These are phyloP conservation scores for Dicorynia guianensis DNA, from an alignment of 306 rosid species.

Conservation along the genomic window DNA sequence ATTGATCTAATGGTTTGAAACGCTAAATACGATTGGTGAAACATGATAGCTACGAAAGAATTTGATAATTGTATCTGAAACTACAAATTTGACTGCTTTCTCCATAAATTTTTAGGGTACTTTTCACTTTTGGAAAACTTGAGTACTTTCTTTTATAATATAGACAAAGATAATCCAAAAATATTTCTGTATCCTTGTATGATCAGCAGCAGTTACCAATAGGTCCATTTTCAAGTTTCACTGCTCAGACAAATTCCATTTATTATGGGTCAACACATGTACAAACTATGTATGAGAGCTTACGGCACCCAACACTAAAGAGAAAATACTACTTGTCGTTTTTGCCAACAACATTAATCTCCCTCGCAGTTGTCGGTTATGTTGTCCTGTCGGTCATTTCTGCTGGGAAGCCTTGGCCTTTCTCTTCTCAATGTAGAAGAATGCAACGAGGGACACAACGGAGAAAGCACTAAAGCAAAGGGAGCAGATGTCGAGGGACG, in stretches of 20 bases:
- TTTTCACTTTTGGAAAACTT: not conserved
- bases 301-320: constrained; percentile 9
- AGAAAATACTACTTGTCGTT: not conserved
- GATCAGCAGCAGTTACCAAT: too few species aligned
- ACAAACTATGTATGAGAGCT: not conserved
- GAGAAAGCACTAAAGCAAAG: constrained; percentile 74
- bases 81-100: constrained; percentile 23
- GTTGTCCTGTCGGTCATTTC: not conserved
- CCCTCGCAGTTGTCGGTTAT: not conserved
- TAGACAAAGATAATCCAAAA: too few species aligned
- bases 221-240: not conserved
- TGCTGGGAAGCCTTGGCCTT: constrained; percentile 41
- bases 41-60: too few species aligned
- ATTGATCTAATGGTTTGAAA: too few species aligned
- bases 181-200: too few species aligned
- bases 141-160: too few species aligned
- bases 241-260: not conserved
- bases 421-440: constrained; percentile 64
- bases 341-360: not conserved
- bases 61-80: not conserved
- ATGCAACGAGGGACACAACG: constrained; percentile 54
- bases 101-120: not conserved
- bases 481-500: constrained; percentile 59
- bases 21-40: too few species aligned
- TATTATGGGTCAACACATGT: not conserved